phyloP scores from a whole-genome alignment of 768 basidiomycete genomes.

The Rubroboletus satanas region DNA sequence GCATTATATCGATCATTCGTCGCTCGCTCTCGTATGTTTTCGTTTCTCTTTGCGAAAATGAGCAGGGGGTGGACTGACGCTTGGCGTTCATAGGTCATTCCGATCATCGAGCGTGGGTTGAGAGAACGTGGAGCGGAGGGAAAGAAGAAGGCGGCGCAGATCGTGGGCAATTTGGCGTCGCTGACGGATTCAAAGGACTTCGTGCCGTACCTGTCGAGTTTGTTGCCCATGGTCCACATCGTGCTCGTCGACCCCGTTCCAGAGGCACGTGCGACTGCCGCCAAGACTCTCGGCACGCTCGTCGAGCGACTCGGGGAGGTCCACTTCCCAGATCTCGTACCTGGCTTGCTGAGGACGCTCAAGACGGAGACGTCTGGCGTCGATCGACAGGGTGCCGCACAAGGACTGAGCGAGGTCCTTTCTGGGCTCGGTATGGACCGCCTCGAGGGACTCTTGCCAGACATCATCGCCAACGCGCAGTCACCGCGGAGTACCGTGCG shows the following conservation, averaged over 20 bases:
- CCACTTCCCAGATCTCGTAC: slow-evolving; percentile 94
- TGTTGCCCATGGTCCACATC: slow-evolving; percentile 86
- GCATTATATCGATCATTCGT: slow-evolving; percentile 97
- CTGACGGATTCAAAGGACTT: slow-evolving; percentile 89
- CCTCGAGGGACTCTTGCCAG: slow-evolving; percentile 88
- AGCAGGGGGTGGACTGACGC: background rate
- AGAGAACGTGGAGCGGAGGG: slow-evolving; percentile 89
- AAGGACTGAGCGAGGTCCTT: slow-evolving; percentile 92
- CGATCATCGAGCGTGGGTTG: slow-evolving; percentile 90
- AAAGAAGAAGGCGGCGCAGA: slow-evolving; percentile 94
- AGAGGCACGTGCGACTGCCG: slow-evolving; percentile 94
- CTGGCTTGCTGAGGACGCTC: slow-evolving; percentile 80
- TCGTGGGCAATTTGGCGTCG: slow-evolving; percentile 94
- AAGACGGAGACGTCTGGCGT: slow-evolving; percentile 93
- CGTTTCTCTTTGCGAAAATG: background rate
- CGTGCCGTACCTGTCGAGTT: slow-evolving; percentile 84
- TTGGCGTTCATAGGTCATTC: slow-evolving; percentile 63
- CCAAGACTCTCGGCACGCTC: slow-evolving; percentile 93
- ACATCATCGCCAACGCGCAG: slow-evolving; percentile 88
- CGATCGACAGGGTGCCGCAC: slow-evolving; percentile 96
- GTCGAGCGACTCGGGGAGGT: slow-evolving; percentile 93
- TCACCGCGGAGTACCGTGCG: slow-evolving; percentile 88
- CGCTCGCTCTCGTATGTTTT: slow-evolving; percentile 71
- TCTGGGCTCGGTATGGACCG: slow-evolving; percentile 97
- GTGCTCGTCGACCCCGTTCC: slow-evolving; percentile 97